These are phyloP conservation scores for Chlamydomonas sphaeroides DNA, from an alignment of 139 green algal genomes.

Conservation along the genomic window DNA sequence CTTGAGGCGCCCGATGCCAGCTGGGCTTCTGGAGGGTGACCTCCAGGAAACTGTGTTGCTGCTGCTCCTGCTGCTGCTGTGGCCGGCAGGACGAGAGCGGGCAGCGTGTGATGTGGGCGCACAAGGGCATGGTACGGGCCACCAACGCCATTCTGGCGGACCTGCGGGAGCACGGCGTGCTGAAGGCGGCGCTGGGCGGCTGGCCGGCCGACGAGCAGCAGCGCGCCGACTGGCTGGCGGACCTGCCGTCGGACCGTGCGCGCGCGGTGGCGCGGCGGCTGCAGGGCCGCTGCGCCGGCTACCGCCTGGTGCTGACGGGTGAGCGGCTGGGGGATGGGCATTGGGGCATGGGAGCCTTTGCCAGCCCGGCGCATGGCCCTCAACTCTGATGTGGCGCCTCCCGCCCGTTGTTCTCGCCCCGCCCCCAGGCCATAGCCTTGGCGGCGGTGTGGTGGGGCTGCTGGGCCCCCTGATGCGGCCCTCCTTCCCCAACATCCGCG, in stretches of 20 bases:
- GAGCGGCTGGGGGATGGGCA: neutral
- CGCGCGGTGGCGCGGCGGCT: neutral
- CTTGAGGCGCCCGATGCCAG: too few relatives aligned
- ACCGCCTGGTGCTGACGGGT: constrained; percentile 31
- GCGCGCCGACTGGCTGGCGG: neutral
- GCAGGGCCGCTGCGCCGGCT: neutral
- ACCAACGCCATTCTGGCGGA: constrained; percentile 35
- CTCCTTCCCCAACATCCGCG: constrained; percentile 4
- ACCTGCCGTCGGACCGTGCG: constrained; percentile 13
- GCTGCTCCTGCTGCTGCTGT: too few relatives aligned
- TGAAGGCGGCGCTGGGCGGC: neutral
- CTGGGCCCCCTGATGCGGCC: constrained; percentile 3
- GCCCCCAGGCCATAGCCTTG: constrained; percentile 36
- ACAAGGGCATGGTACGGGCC: constrained; percentile 45
- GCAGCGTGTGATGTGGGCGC: constrained; percentile 34
- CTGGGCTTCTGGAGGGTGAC: too few relatives aligned
- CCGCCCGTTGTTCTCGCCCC: too few relatives aligned
- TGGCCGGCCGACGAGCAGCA: neutral
- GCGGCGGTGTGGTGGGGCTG: constrained; percentile 30
- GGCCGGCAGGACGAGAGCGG: neutral
- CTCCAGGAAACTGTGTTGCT: too few relatives aligned
- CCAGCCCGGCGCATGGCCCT: too few relatives aligned
- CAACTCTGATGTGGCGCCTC: too few relatives aligned
- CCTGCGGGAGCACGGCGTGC: constrained; percentile 14
- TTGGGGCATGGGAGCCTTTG: too few relatives aligned